Evolutionary conservation across 164 flowering plant species (phyloP).

Genomic region (Kalanchoe fedtschenkoi): DNA sequence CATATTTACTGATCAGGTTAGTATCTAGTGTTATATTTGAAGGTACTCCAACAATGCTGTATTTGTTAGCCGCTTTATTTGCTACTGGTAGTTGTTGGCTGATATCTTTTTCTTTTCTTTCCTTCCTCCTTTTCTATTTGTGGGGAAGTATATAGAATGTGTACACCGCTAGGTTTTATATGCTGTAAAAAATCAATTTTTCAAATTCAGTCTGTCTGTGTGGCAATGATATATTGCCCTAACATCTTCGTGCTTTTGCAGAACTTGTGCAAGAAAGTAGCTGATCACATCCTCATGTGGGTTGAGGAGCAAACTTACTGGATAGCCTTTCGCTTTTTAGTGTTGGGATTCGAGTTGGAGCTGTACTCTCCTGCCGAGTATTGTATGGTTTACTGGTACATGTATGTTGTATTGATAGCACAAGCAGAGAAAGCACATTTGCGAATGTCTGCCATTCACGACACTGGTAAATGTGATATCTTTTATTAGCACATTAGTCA

Average conservation of each 20-base stretch:
- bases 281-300: conserved; percentile 67
- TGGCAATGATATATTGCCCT: neutral
- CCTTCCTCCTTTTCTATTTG: neutral
- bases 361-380: conserved; percentile 87
- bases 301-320: conserved; percentile 93
- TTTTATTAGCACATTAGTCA: neutral
- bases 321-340: conserved; percentile 85
- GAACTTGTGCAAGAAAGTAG: conserved; percentile 40
- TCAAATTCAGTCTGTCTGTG: neutral
- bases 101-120: neutral
- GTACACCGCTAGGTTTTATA: too few relatives aligned
- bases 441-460: conserved; percentile 29
- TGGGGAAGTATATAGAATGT: too few relatives aligned
- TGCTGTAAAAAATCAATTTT: neutral
- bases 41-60: neutral
- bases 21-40: neutral
- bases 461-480: conserved; percentile 34
- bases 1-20: conserved; percentile 47
- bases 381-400: conserved; percentile 98
- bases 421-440: conserved; percentile 75
- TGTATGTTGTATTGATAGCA: conserved; percentile 56
- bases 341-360: conserved; percentile 87
- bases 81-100: neutral
- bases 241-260: conserved; percentile 18
- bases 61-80: neutral